A percentile compares a stretch with the other conserved stretches of the same genome.
phyloP scores from a whole-genome alignment of 176 grass and related monocot species.

The Aegilops bicornis region DNA sequence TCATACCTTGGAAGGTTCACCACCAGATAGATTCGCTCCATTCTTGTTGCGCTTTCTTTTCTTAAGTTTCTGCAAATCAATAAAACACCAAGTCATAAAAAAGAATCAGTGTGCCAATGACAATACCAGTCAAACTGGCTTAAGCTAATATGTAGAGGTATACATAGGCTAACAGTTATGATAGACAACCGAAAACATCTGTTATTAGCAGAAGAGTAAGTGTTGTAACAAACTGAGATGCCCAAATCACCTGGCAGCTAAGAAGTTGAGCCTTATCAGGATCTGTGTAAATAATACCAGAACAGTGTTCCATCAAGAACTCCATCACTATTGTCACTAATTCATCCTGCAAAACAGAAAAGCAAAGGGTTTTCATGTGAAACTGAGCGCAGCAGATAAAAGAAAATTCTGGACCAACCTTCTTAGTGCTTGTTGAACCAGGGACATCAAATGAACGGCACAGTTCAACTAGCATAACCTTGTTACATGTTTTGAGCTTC shows the following conservation, averaged over 20 bases:
- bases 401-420: conserved; percentile 34
- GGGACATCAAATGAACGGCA: conserved; percentile 37
- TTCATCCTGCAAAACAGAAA: conserved; percentile 34
- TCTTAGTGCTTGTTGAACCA: conserved; percentile 41
- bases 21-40: conserved; percentile 23
- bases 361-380: background rate
- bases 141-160: background rate
- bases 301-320: conserved; percentile 32
- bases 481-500: conserved; percentile 36
- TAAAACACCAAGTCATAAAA: background rate
- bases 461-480: conserved; percentile 21
- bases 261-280: conserved; percentile 37
- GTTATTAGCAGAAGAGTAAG: conserved; percentile 3
- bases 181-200: background rate
- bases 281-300: conserved; percentile 18
- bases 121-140: background rate
- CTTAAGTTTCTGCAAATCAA: conserved; percentile 31
- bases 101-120: conserved; percentile 1
- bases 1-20: conserved; percentile 40
- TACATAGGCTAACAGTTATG: conserved; percentile 9
- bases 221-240: background rate
- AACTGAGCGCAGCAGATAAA: conserved; percentile 15
- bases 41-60: conserved; percentile 42
- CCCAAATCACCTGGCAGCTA: conserved; percentile 8
- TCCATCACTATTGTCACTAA: conserved; percentile 41